Conservation (phyloP, 495 filamentous ascomycete species). For the Zalerion maritima region DNA sequence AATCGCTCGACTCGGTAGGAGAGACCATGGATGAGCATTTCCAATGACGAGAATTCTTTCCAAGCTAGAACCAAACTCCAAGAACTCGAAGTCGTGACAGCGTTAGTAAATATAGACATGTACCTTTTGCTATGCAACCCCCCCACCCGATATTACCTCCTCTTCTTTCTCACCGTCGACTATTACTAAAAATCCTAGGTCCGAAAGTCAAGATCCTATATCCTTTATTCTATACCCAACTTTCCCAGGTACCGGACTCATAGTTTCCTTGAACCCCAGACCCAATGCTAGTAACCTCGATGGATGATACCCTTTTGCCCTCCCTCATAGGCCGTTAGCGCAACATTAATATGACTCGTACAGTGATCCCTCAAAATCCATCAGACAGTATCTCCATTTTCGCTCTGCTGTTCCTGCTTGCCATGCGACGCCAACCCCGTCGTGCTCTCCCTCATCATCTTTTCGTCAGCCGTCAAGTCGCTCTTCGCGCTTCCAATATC, state of each 20-base stretch:
- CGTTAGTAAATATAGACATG: background rate
- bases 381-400: background rate
- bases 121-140: constrained; percentile 2
- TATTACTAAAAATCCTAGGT: no score
- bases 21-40: no score
- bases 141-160: background rate
- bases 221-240: no score
- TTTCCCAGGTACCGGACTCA: no score
- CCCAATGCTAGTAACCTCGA: no score
- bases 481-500: constrained; percentile 50
- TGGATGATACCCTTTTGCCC: background rate
- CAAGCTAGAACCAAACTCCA: no score
- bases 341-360: background rate
- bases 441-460: constrained; percentile 11
- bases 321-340: background rate
- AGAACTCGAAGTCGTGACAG: no score
- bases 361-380: constrained; percentile 1
- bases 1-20: no score
- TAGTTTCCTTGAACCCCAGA: no score
- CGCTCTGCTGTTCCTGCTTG: background rate
- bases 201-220: no score
- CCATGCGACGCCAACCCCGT: constrained; percentile 1
- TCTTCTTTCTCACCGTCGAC: constrained; percentile 2
- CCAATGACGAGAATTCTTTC: no score
- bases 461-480: constrained; percentile 56